phyloP scores from a whole-genome alignment of 2,329 filamentous ascomycete genomes.

The Mariannaea elegans region DNA sequence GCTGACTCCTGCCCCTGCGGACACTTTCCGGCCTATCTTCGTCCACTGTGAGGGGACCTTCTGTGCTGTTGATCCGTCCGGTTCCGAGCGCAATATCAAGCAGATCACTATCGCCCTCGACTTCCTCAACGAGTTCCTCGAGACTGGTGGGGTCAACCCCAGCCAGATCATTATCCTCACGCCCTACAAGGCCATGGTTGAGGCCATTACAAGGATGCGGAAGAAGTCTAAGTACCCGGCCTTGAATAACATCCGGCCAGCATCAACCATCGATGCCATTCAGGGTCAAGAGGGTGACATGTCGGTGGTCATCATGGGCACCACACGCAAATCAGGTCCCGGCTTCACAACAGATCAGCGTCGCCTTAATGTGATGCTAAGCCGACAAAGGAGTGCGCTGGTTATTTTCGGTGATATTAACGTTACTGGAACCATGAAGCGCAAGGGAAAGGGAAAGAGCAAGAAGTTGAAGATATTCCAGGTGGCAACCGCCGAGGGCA shows the following conservation, averaged over 20 bases:
- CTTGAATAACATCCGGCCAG: conserved; percentile 16
- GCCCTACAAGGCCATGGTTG: conserved; percentile 31
- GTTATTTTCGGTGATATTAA: conserved; percentile 30
- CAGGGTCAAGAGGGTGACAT: conserved; percentile 39
- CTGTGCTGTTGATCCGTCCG: not conserved
- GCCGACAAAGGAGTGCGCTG: no score
- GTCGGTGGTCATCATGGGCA: conserved; percentile 26
- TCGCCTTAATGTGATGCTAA: no score
- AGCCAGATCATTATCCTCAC: conserved; percentile 25
- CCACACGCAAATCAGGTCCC: conserved; percentile 2
- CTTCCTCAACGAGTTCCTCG: conserved; percentile 22
- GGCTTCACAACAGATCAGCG: conserved; percentile 24
- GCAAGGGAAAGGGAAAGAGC: not conserved
- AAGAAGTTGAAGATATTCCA: not conserved
- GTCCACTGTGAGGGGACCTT: conserved; percentile 25
- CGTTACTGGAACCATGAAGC: not conserved
- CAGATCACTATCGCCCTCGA: conserved; percentile 30
- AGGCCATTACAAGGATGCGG: conserved; percentile 12
- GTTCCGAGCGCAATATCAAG: conserved; percentile 14
- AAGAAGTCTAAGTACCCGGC: conserved; percentile 8
- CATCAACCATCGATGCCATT: conserved; percentile 28
- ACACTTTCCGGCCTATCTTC: conserved; percentile 24
- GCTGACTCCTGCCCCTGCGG: not conserved
- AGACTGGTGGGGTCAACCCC: conserved; percentile 1
- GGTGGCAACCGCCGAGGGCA: not conserved